Conservation (phyloP, 164 flowering plant genomes). For the Liquidambar formosana region DNA sequence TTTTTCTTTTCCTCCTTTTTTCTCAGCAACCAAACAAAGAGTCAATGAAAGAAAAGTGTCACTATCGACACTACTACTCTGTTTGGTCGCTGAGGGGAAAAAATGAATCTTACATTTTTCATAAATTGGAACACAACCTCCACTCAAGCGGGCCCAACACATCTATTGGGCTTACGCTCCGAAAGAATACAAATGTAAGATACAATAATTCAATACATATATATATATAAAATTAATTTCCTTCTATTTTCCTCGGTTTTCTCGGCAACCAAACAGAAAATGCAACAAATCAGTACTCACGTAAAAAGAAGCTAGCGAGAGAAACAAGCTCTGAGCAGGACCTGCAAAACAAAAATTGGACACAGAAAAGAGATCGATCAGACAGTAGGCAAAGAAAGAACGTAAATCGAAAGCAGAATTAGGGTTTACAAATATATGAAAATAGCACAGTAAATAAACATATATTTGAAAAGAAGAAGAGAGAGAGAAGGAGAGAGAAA, state of each 20-base stretch:
- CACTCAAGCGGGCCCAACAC: not conserved
- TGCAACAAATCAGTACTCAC: not conserved
- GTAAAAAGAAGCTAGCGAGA: not conserved
- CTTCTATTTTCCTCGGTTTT: not conserved
- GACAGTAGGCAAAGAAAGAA: not conserved
- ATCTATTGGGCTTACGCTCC: not conserved
- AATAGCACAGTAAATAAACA: not conserved
- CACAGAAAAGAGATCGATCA: not conserved
- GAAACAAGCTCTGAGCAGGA: not conserved
- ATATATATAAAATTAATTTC: too few relatives aligned
- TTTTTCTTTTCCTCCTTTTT: too few relatives aligned
- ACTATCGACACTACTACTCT: not conserved
- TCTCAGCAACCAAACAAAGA: too few relatives aligned
- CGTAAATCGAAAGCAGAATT: not conserved
- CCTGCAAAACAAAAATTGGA: not conserved
- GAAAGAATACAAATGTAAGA: too few relatives aligned
- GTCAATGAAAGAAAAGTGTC: not conserved
- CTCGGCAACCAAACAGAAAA: constrained; percentile 1
- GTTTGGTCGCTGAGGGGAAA: not conserved
- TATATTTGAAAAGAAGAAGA: not conserved
- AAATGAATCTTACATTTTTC: not conserved
- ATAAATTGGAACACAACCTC: not conserved
- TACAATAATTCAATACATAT: too few relatives aligned
- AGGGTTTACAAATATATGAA: not conserved
- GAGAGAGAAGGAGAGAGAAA: constrained; percentile 4